Conservation (phyloP, 106 monocot genomes). For the Alisma plantagoaquatica region DNA sequence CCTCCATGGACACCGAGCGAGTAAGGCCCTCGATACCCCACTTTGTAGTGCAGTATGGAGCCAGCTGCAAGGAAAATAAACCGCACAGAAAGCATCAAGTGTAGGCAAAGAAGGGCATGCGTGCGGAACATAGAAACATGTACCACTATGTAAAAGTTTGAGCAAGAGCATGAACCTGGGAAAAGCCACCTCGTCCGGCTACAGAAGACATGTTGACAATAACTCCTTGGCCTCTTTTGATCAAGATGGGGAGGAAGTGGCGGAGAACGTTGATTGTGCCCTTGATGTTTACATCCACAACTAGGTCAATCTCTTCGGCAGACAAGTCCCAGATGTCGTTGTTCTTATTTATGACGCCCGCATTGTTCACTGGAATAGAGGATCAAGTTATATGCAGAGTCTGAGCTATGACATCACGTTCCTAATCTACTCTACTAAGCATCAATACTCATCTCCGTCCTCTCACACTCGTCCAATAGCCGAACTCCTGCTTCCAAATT, state of each 20-base stretch:
- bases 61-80: slow-evolving; percentile 43
- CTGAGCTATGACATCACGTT: too few relatives aligned
- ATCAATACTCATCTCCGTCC: too few relatives aligned
- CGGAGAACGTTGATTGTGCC: neutral
- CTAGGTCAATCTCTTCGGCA: neutral
- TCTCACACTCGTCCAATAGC: too few relatives aligned
- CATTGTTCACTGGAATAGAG: neutral
- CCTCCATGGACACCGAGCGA: neutral
- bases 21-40: neutral
- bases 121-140: too few relatives aligned
- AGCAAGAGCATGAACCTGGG: neutral
- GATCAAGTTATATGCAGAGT: too few relatives aligned
- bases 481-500: too few relatives aligned
- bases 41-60: slow-evolving; percentile 3
- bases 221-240: neutral
- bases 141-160: too few relatives aligned
- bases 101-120: too few relatives aligned
- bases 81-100: too few relatives aligned
- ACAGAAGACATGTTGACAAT: neutral
- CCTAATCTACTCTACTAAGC: too few relatives aligned
- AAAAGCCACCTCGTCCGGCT: neutral
- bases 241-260: neutral
- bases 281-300: neutral
- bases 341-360: neutral
- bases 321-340: neutral